Conservation (phyloP, 257 asterid genomes). For the Salvia splendens region DNA sequence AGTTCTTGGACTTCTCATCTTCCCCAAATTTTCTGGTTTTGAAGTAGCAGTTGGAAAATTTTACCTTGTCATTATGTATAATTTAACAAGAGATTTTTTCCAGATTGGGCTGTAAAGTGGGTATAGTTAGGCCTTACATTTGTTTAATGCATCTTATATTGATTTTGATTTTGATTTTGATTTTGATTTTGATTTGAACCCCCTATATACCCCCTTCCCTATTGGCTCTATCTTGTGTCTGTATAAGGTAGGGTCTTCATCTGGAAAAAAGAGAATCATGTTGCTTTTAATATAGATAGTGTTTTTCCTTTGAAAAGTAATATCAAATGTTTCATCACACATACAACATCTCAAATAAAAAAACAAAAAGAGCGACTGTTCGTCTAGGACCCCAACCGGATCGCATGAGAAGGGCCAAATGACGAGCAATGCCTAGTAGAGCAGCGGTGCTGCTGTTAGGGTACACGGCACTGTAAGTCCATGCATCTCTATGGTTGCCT, state of each 20-base stretch:
- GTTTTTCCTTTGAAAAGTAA: too few species aligned
- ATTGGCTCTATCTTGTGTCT: conserved; percentile 18
- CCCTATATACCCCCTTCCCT: conserved; percentile 2
- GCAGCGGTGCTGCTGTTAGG: conserved; percentile 96
- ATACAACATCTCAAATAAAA: too few species aligned
- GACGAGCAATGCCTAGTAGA: conserved; percentile 85
- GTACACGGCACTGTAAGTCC: conserved; percentile 98
- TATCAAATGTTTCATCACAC: too few species aligned
- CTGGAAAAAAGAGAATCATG: neutral
- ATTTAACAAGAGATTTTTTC: conserved; percentile 31
- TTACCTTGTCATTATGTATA: conserved; percentile 25
- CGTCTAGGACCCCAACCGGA: conserved; percentile 91
- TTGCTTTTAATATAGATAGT: too few species aligned
- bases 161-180: neutral
- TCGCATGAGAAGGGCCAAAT: conserved; percentile 66
- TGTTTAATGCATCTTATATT: conserved; percentile 16
- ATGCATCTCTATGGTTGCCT: conserved; percentile 98
- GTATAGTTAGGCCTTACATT: conserved; percentile 35
- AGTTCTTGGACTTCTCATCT: conserved; percentile 26
- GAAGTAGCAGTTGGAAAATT: conserved; percentile 27
- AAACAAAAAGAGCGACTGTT: conserved; percentile 60
- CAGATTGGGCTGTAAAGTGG: conserved; percentile 42
- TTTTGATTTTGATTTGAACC: conserved; percentile 2
- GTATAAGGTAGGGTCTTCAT: conserved; percentile 14
- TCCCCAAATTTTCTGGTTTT: conserved; percentile 32